Percentiles rank a stretch among this genome's conserved stretches.
Evolutionary conservation across 2,329 filamentous ascomycete genomes (phyloP).

Genomic region (Peltaster fructicola): DNA sequence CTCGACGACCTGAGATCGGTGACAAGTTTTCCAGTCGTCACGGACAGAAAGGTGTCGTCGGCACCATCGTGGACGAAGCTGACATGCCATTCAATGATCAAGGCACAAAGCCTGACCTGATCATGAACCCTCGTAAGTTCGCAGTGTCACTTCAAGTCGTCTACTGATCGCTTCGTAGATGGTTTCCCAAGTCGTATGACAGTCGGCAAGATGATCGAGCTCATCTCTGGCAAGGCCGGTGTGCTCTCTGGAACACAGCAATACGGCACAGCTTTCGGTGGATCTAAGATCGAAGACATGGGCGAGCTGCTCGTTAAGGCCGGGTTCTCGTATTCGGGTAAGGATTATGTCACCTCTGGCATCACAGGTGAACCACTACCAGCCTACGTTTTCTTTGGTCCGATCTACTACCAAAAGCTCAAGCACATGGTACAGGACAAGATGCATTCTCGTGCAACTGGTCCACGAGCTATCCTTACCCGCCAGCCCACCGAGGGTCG

Average conservation of each 20-base stretch:
- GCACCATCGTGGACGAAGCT: constrained; percentile 89
- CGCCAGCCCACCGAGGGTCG: constrained; percentile 92
- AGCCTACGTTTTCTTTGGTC: constrained; percentile 94
- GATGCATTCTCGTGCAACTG: constrained; percentile 89
- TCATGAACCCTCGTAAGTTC: constrained; percentile 99
- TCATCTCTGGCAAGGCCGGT: constrained; percentile 84
- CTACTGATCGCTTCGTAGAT: too few relatives aligned
- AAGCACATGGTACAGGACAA: constrained; percentile 99
- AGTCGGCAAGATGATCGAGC: constrained; percentile 91
- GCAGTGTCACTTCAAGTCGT: too few relatives aligned
- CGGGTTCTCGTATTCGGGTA: constrained; percentile 92
- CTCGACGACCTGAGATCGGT: constrained; percentile 79
- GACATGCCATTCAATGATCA: constrained; percentile 91
- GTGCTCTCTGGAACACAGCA: constrained; percentile 70
- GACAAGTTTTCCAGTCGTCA: constrained; percentile 98
- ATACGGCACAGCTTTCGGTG: constrained; percentile 80
- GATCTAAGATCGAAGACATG: constrained; percentile 75
- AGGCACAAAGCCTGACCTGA: constrained; percentile 90
- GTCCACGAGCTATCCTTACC: constrained; percentile 79
- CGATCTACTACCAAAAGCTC: constrained; percentile 97
- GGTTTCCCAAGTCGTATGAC: constrained; percentile 99
- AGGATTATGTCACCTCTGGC: constrained; percentile 88
- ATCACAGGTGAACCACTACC: constrained; percentile 89
- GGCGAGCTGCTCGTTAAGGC: constrained; percentile 65
- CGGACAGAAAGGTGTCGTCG: constrained; percentile 94